phyloP scores from a whole-genome alignment of 169 alveolate genomes.

The Plasmodium coatneyi region DNA sequence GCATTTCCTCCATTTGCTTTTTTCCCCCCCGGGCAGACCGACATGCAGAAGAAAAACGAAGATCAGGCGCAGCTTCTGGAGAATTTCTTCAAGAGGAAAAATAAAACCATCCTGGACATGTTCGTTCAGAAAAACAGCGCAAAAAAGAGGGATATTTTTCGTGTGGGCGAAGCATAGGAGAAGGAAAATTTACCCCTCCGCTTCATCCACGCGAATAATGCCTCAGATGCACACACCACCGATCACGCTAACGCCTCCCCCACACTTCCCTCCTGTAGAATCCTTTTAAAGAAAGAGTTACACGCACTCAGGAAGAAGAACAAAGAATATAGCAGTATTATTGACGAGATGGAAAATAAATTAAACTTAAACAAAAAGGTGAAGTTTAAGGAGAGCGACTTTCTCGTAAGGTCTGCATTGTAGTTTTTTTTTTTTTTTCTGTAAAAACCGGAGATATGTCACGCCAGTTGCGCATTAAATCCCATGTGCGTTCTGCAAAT shows the following conservation, averaged over 20 bases:
- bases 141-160: too few species aligned
- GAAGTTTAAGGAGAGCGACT: slow-evolving; percentile 33
- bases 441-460: not conserved
- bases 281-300: slow-evolving; percentile 34
- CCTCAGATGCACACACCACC: not conserved
- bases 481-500: not conserved
- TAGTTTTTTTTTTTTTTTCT: slow-evolving; percentile 9
- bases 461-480: not conserved
- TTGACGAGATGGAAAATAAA: slow-evolving; percentile 55
- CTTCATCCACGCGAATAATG: not conserved
- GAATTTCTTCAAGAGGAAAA: slow-evolving; percentile 37
- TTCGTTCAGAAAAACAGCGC: not conserved
- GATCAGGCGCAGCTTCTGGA: slow-evolving; percentile 14
- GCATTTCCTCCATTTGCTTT: not conserved
- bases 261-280: not conserved
- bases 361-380: slow-evolving; percentile 31
- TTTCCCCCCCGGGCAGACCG: not conserved
- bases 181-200: not conserved
- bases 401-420: slow-evolving; percentile 19
- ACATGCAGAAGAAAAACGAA: not conserved
- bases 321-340: slow-evolving; percentile 6
- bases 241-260: not conserved
- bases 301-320: slow-evolving; percentile 21
- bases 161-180: not conserved
- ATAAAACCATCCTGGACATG: slow-evolving; percentile 47